Conservation (phyloP, 768 basidiomycete species). For the Mycena maculata region DNA sequence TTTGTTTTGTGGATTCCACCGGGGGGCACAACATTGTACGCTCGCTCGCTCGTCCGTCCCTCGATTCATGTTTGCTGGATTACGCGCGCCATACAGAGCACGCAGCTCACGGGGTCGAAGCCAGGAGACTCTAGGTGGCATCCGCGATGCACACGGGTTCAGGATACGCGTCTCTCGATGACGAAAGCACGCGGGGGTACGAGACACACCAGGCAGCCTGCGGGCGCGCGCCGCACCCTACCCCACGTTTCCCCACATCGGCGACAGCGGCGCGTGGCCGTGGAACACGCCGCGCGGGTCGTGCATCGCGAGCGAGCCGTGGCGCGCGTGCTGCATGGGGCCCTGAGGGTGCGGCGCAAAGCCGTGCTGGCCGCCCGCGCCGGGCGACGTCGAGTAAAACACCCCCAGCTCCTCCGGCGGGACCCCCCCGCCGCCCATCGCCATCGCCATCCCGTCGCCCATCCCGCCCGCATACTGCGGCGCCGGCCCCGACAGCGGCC, state of each 20-base stretch:
- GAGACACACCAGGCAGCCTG: neutral
- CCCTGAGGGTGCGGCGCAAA: conserved; percentile 7
- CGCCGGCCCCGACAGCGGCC: conserved; percentile 10
- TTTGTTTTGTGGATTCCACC: neutral
- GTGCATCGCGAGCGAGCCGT: conserved; percentile 11
- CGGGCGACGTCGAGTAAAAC: conserved; percentile 18
- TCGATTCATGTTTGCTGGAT: too few species aligned
- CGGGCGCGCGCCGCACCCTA: neutral
- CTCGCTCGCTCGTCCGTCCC: too few species aligned
- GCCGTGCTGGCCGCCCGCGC: neutral
- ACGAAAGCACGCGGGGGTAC: neutral
- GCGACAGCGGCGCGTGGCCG: conserved; percentile 22
- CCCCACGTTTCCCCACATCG: conserved; percentile 27
- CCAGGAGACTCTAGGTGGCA: neutral
- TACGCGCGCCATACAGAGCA: neutral
- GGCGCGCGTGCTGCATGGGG: conserved; percentile 5
- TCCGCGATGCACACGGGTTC: neutral
- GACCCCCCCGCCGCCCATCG: neutral
- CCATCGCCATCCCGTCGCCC: too few species aligned
- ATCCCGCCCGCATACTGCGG: conserved; percentile 6
- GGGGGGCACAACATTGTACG: too few species aligned
- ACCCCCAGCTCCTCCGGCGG: conserved; percentile 13
- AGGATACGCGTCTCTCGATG: neutral
- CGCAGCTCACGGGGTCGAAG: neutral
- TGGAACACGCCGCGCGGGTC: conserved; percentile 23